Conservation (phyloP, 305 asterid species). For the Rubia occidens region DNA sequence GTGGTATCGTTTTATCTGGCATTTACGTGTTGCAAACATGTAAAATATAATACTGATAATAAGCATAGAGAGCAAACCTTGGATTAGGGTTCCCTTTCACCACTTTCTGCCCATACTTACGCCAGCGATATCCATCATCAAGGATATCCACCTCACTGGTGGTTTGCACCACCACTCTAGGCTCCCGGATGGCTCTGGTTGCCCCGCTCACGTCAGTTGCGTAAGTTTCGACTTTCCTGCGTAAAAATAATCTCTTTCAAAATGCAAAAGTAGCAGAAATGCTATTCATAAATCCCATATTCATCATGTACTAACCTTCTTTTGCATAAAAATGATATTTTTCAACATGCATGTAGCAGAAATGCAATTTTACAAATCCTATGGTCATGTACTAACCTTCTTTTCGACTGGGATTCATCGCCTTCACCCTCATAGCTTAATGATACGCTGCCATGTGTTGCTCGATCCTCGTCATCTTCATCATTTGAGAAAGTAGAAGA, state of each 20-base stretch:
- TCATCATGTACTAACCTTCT: slow-evolving; percentile 45
- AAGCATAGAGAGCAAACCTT: slow-evolving; percentile 38
- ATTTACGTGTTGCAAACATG: not conserved
- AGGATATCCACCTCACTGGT: slow-evolving; percentile 88
- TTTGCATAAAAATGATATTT: slow-evolving; percentile 21
- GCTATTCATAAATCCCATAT: not conserved
- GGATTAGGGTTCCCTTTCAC: slow-evolving; percentile 97
- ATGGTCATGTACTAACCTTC: slow-evolving; percentile 42
- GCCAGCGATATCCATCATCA: slow-evolving; percentile 95
- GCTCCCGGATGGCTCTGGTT: slow-evolving; percentile 66
- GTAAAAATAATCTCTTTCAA: not conserved
- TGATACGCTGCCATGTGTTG: slow-evolving; percentile 61
- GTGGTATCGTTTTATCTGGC: not conserved
- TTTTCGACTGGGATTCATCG: slow-evolving; percentile 77
- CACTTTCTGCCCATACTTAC: slow-evolving; percentile 89
- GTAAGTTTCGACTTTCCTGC: slow-evolving; percentile 57
- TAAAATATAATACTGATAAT: not conserved
- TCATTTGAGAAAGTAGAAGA: slow-evolving; percentile 66
- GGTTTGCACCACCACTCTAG: slow-evolving; percentile 89
- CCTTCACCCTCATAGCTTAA: slow-evolving; percentile 71
- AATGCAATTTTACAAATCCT: not conserved
- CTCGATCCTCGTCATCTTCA: slow-evolving; percentile 68
- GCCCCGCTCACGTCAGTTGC: slow-evolving; percentile 39
- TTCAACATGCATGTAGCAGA: not conserved
- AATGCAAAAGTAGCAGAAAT: not conserved